Base-by-base conservation (phyloP, 352 stramenopile species). In the Globisporangium cystogenes region DNA sequence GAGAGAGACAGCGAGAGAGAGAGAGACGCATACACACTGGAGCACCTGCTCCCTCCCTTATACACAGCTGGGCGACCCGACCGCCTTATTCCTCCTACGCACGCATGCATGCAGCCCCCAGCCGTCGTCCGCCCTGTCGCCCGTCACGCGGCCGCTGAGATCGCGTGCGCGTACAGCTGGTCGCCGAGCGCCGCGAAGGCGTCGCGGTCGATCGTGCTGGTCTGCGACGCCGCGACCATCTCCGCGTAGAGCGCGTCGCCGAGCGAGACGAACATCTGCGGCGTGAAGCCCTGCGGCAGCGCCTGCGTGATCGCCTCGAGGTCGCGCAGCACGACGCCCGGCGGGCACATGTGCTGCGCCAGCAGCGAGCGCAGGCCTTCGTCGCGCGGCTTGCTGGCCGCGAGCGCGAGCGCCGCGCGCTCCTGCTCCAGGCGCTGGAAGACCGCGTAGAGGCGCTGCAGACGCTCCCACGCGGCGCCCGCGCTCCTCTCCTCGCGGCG, bases 241-340 rank as follows among this genome's bases (percentile, higher is more conserved):
- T 92, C 81, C 20, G 67, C 70, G 60, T 84, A 85, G 39, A 90
- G 57, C 24, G 70, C 77, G 53, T 87, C 72, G n/a, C 81, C 81
- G 20, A 92, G 55, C 42, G 69, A 66, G 8, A 61, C 60, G 52
- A 92, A 92, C 77, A 87, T 86, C 29, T 74, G 62, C 18, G 81
- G 59, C 27, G 78, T 84, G 56, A 92, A 92, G 15, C 81, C 81
- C 42, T 88, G 72, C 0, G 81, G 76, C 53, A 87, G 64, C 36
- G 62, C 57, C 47, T 69, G 27, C 35, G 57, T 70, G 53, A 91
- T 67, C 51, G 66, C 68, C 52, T 77, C 49, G 31, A 89, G 54
- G 42, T 91, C 76, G 31, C 72, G 66, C 41, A 86, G 50, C 24
- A 80, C 64, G 24, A 83, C 70, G 35, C 70, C 69, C 0, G 15